A percentile compares a stretch with the other conserved stretches of the same genome.
phyloP scores from a whole-genome alignment of 177 flowering plant genomes.

The Vitis hybrid region DNA sequence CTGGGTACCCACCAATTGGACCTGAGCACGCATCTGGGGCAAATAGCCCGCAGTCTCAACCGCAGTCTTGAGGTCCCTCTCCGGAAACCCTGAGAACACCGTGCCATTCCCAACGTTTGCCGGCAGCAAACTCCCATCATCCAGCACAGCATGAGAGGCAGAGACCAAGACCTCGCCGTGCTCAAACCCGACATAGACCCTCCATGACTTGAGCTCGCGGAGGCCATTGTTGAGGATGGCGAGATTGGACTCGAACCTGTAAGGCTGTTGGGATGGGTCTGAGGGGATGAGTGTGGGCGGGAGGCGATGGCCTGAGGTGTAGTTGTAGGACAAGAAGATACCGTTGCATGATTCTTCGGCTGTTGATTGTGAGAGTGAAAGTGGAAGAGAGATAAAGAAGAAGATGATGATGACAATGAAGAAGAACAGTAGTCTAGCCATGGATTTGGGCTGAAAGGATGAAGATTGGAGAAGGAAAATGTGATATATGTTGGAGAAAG shows the following conservation, averaged over 20 bases:
- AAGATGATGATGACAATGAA: constrained; percentile 4
- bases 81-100: constrained; percentile 45
- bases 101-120: constrained; percentile 44
- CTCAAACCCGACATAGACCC: constrained; percentile 52
- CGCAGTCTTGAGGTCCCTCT: constrained; percentile 51
- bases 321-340: constrained; percentile 44
- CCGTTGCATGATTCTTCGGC: constrained; percentile 43
- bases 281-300: constrained; percentile 8
- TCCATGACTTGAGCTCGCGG: constrained; percentile 58
- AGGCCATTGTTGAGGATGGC: constrained; percentile 51
- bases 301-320: constrained; percentile 24
- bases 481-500: not conserved
- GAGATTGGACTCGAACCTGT: constrained; percentile 48
- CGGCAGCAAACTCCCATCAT: constrained; percentile 48
- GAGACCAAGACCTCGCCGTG: constrained; percentile 57
- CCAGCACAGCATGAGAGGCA: constrained; percentile 42
- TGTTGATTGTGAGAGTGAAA: constrained; percentile 8
- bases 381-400: constrained; percentile 8
- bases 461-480: too few relatives aligned
- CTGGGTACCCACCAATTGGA: constrained; percentile 55
- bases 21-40: constrained; percentile 37
- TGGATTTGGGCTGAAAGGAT: not conserved
- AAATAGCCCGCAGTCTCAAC: constrained; percentile 68
- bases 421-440: constrained; percentile 5
- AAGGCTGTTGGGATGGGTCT: constrained; percentile 40